Base-by-base conservation (phyloP, 352 stramenopile species). In the Pythium rhizo-oryzae region DNA sequence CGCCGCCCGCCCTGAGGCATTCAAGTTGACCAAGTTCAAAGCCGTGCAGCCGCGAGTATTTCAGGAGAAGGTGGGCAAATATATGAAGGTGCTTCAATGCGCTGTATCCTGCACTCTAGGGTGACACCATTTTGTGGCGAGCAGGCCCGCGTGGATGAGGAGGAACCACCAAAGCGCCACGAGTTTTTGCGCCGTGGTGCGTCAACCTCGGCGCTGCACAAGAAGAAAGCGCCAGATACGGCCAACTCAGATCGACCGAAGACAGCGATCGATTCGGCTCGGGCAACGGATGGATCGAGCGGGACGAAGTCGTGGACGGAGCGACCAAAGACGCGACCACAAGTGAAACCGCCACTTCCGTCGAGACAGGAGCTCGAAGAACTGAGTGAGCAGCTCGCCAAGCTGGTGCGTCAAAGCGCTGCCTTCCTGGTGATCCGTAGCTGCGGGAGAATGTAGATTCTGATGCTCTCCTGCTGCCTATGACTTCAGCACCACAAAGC, bases 11-110 rank as follows among this genome's bases (percentile, higher is more conserved):
- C 77, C 69, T 4, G 72, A 90, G 53, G 70, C 72, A 11, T 92
- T 92, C 74, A 92, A 91, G 65, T 67, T 92, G 8, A 79, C 76
- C 37, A 82, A 70, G 57, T 92, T 92, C 59, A 91, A 91, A 69
- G 63, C 55, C 8, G 78, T 88, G 5, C 78, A 77, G 21, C 69
- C 84, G 33, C 77, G 81, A 25, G 78, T 90, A 1, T 86, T 74
- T 30, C 69, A 75, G 55, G 68, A 80, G 23, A 73, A 83, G 51
- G 72, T 77, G n/a, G 15, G 39, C n/a, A n/a, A n/a, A n/a, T n/a
- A n/a, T n/a, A n/a, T n/a, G n/a, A n/a, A n/a, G n/a, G n/a, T n/a
- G n/a, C n/a, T n/a, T n/a, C n/a, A n/a, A n/a, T n/a, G n/a, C n/a
- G n/a, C n/a, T n/a, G n/a, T n/a, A n/a, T n/a, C n/a, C n/a, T n/a